Percentiles rank a stretch among this genome's conserved stretches.
These are phyloP conservation scores for Henckelia pumila DNA, from an alignment of 257 asterid species.

Conservation along the genomic window DNA sequence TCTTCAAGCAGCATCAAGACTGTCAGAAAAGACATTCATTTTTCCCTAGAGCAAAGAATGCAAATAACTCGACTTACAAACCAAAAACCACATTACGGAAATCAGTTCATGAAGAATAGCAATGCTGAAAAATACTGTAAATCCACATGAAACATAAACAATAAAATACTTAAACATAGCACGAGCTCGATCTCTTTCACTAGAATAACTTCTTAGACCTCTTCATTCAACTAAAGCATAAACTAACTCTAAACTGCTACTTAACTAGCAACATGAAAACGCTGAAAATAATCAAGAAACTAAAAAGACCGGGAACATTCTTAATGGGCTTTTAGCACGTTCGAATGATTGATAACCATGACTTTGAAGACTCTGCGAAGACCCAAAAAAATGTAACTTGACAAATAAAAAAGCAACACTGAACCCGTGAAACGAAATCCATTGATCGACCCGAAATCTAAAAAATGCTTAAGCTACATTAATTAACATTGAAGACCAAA, in stretches of 20 bases:
- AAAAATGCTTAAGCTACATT: not conserved
- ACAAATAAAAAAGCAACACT: not conserved
- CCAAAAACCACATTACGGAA: not conserved
- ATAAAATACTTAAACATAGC: not conserved
- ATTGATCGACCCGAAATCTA: not conserved
- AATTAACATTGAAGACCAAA: conserved; percentile 2
- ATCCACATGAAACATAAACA: not conserved
- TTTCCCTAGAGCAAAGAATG: not conserved
- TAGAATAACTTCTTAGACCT: not conserved
- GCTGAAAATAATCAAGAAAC: not conserved
- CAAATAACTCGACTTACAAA: not conserved
- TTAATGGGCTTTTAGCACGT: not conserved
- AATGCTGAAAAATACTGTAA: not conserved
- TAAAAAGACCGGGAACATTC: not conserved
- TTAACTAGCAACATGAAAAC: not conserved
- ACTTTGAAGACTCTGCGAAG: not conserved
- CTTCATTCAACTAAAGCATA: conserved; percentile 3
- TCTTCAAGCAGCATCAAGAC: no score
- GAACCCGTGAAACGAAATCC: not conserved
- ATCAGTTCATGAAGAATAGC: not conserved
- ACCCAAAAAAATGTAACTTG: not conserved
- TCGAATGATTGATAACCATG: not conserved
- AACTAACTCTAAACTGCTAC: not conserved
- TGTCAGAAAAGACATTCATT: no score
- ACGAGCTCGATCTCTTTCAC: conserved; percentile 1